Conservation (phyloP, 2,329 filamentous ascomycete species). For the Mycocentrospora acerina region DNA sequence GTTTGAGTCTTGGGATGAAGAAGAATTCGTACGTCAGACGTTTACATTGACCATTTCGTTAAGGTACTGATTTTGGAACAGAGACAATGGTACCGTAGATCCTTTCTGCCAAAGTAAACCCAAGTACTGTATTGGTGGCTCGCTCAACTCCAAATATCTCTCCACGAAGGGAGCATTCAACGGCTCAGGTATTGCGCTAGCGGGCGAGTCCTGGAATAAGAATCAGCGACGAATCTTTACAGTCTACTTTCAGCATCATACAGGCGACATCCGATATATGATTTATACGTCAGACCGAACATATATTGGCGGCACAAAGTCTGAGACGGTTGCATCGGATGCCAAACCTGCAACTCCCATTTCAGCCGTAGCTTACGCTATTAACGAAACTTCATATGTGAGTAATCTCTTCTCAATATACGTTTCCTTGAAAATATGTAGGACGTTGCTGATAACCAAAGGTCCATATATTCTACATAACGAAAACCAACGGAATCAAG, state of each 20-base stretch:
- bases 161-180: constrained; percentile 49
- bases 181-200: constrained; percentile 50
- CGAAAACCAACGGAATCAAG: constrained; percentile 40
- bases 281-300: constrained; percentile 38
- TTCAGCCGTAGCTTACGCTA: constrained; percentile 47
- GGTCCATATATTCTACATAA: constrained; percentile 48
- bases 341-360: constrained; percentile 48
- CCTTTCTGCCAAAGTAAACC: constrained; percentile 31
- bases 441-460: constrained; percentile 9
- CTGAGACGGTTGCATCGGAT: constrained; percentile 44
- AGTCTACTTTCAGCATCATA: constrained; percentile 49
- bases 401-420: constrained; percentile 3
- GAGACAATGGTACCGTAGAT: constrained; percentile 9
- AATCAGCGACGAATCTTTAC: constrained; percentile 43
- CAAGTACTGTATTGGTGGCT: constrained; percentile 42
- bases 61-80: constrained; percentile 3
- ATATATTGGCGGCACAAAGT: constrained; percentile 44
- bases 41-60: background rate
- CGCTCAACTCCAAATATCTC: constrained; percentile 42
- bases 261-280: constrained; percentile 46
- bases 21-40: constrained; percentile 25
- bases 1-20: constrained; percentile 34
- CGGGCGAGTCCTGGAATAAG: constrained; percentile 45
- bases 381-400: constrained; percentile 42
- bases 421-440: too few species aligned